phyloP scores from a whole-genome alignment of 1,284 basidiomycete genomes.

The Phylloporus gajari region DNA sequence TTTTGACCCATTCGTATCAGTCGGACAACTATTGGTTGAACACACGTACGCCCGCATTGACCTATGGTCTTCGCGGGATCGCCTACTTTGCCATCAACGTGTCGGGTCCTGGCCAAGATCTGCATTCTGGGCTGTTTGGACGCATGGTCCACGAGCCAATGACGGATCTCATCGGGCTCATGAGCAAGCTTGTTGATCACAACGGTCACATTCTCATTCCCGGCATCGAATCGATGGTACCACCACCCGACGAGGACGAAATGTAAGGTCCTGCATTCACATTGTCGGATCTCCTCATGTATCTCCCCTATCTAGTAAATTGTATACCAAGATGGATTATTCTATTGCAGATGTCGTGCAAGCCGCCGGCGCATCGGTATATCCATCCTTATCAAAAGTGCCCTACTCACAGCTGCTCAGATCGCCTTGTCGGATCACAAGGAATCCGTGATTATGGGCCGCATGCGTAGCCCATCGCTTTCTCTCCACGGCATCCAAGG shows the following conservation, averaged over 20 bases:
- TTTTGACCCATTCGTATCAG: constrained; percentile 47
- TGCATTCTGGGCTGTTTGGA: constrained; percentile 94
- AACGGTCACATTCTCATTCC: constrained; percentile 90
- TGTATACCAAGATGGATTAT: constrained; percentile 85
- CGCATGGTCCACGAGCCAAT: constrained; percentile 90
- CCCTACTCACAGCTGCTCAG: constrained; percentile 20
- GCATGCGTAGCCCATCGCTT: constrained; percentile 89
- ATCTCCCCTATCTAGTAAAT: constrained; percentile 49
- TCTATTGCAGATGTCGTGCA: constrained; percentile 80
- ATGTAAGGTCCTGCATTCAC: constrained; percentile 50
- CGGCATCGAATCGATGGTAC: constrained; percentile 91
- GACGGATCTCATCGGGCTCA: constrained; percentile 80
- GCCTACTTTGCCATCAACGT: constrained; percentile 90
- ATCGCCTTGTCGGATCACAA: constrained; percentile 83
- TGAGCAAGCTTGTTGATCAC: constrained; percentile 89
- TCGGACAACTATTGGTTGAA: constrained; percentile 92
- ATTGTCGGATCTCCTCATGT: neutral
- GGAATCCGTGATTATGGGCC: constrained; percentile 87
- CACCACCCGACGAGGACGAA: constrained; percentile 82
- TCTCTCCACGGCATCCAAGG: constrained; percentile 98
- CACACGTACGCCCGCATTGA: constrained; percentile 78
- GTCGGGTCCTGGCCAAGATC: constrained; percentile 86
- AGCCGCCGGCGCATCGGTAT: constrained; percentile 73
- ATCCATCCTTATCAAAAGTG: neutral
- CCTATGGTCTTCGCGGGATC: constrained; percentile 87